Evolutionary conservation across 345 rosid species (phyloP).

Genomic region (Euphorbia tirucalli): DNA sequence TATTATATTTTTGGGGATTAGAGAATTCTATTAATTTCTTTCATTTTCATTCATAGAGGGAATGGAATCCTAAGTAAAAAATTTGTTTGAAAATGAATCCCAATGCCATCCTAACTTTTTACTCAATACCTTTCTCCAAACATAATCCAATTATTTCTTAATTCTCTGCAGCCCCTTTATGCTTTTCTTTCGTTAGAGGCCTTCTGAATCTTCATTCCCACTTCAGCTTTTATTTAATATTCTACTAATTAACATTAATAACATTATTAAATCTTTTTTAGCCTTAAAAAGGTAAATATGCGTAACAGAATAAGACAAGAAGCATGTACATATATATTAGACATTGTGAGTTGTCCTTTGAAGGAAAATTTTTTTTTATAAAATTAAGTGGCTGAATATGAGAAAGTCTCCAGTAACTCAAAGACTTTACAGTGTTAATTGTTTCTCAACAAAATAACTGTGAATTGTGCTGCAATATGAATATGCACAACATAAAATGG

Average conservation of each 20-base stretch:
- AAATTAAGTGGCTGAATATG: not conserved
- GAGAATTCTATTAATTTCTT: too few relatives aligned
- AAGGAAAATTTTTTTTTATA: too few relatives aligned
- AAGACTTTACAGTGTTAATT: slow-evolving; percentile 11
- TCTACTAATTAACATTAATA: not conserved
- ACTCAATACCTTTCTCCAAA: slow-evolving; percentile 39
- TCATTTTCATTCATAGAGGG: too few relatives aligned
- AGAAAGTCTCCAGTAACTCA: not conserved
- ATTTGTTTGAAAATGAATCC: too few relatives aligned
- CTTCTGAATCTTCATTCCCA: slow-evolving; percentile 23
- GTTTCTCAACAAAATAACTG: slow-evolving; percentile 12
- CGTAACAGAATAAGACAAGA: too few relatives aligned
- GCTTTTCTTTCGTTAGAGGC: slow-evolving; percentile 27
- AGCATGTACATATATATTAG: too few relatives aligned
- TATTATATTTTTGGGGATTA: too few relatives aligned
- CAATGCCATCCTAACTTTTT: too few relatives aligned
- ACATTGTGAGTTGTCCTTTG: not conserved
- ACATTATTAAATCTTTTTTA: too few relatives aligned
- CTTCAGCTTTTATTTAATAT: slow-evolving; percentile 5
- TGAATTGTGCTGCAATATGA: slow-evolving; percentile 8
- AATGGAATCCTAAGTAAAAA: slow-evolving; percentile 15
- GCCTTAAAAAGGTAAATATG: not conserved
- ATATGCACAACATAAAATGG: slow-evolving; percentile 11
- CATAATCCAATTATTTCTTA: slow-evolving; percentile 23
- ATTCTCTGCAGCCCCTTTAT: slow-evolving; percentile 15